Evolutionary conservation across 2,329 filamentous ascomycete species (phyloP).

Genomic region (Diaporthe caulivora): DNA sequence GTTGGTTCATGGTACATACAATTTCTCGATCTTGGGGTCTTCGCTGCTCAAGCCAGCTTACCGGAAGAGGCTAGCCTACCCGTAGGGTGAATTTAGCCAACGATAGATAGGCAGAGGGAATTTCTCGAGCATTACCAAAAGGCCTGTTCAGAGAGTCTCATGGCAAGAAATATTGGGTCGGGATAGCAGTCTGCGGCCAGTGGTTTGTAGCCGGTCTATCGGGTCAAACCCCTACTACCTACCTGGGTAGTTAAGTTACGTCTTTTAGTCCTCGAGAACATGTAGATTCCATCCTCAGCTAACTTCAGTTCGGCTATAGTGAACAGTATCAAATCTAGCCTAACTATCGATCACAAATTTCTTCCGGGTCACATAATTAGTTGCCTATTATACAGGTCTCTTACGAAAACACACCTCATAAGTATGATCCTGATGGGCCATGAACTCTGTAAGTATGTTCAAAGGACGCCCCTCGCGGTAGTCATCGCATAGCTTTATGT

Average conservation of each 20-base stretch:
- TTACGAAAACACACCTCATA: background rate
- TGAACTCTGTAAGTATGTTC: background rate
- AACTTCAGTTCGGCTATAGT: background rate
- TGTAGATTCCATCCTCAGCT: background rate
- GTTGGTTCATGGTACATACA: no score
- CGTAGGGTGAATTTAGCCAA: no score
- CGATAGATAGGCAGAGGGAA: no score
- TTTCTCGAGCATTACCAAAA: no score
- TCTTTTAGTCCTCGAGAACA: background rate
- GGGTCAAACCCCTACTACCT: background rate
- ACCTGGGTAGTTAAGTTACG: no score
- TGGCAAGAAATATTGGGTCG: background rate
- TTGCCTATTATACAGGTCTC: background rate
- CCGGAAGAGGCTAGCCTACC: no score
- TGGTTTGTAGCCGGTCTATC: background rate
- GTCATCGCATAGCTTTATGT: slow-evolving; percentile 1
- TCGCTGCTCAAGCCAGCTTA: no score
- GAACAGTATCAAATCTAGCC: background rate
- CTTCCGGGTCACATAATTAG: background rate
- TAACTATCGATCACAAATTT: background rate
- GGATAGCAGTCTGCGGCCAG: background rate
- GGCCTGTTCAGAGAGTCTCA: no score
- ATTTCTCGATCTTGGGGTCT: no score
- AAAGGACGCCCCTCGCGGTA: background rate
- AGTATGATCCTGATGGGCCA: background rate